Conservation (phyloP, 129 eudicot species). For the Gnaphalium uliginosum region DNA sequence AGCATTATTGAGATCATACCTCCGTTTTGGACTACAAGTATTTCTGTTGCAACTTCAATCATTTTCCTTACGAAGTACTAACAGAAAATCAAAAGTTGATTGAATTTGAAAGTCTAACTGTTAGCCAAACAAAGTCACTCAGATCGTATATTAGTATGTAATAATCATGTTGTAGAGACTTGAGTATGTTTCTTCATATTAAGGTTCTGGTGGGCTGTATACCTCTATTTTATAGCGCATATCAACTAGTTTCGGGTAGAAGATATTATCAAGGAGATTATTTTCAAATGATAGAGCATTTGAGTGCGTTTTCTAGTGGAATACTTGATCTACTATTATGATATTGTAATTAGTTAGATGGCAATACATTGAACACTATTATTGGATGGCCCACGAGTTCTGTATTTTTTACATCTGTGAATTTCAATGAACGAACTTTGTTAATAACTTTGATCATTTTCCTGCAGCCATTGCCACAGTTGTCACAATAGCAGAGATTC, state of each 20-base stretch:
- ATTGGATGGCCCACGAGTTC: neutral
- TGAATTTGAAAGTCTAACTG: neutral
- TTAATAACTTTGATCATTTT: slow-evolving; percentile 10
- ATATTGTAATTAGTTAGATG: neutral
- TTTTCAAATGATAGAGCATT: neutral
- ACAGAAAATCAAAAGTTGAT: neutral
- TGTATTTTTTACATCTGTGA: neutral
- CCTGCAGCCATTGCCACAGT: slow-evolving; percentile 87
- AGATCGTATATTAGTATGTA: neutral
- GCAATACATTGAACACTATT: neutral
- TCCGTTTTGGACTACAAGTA: neutral
- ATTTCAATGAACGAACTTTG: neutral
- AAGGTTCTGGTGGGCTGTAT: neutral
- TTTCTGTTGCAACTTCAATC: neutral
- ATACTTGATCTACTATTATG: neutral
- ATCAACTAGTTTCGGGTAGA: neutral
- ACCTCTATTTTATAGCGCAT: neutral
- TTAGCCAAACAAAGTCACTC: neutral
- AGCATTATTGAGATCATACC: neutral
- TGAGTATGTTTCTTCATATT: neutral
- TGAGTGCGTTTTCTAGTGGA: neutral
- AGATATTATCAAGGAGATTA: neutral
- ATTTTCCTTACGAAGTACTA: neutral
- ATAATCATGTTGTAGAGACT: neutral
- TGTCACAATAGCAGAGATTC: slow-evolving; percentile 77